phyloP scores from a whole-genome alignment of 352 stramenopile species.

The Phytophthora colocasiae region DNA sequence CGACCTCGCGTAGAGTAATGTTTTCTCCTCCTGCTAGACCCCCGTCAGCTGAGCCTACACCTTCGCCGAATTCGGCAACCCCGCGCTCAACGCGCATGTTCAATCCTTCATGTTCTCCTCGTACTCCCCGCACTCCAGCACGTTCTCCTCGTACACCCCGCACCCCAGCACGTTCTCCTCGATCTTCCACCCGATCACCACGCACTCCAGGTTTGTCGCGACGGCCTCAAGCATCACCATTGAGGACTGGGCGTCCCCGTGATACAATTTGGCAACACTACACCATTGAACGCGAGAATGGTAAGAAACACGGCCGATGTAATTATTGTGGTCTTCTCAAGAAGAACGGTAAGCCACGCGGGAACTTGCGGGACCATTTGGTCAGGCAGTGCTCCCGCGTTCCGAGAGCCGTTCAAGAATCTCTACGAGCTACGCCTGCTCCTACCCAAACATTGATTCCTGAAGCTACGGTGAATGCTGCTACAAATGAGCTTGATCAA shows the following conservation, averaged over 20 bases:
- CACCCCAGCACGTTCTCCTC: too few species aligned
- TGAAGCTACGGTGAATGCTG: not conserved
- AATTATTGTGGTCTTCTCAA: slow-evolving; percentile 6
- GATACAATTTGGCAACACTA: slow-evolving; percentile 2
- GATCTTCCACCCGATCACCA: not conserved
- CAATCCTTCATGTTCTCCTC: not conserved
- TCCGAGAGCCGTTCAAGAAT: slow-evolving; percentile 6
- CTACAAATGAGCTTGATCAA: not conserved
- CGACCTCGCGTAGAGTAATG: not conserved
- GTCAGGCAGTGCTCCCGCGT: slow-evolving; percentile 3
- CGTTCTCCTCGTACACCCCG: too few species aligned
- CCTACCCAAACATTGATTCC: not conserved
- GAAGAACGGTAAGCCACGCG: slow-evolving; percentile 15
- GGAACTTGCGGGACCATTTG: slow-evolving; percentile 12
- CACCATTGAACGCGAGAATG: slow-evolving; percentile 13
- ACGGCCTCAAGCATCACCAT: not conserved
- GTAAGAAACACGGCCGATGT: slow-evolving; percentile 13
- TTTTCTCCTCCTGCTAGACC: not conserved
- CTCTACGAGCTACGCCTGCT: not conserved
- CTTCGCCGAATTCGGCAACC: not conserved
- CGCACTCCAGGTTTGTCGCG: not conserved
- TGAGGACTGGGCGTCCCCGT: not conserved
- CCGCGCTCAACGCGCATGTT: too few species aligned
- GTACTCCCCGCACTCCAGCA: not conserved
- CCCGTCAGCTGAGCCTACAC: too few species aligned